Evolutionary conservation across 257 asterid genomes (phyloP), one percentile per base, ranked within the genome.

Genomic region (Sherardia arvensis): DNA sequence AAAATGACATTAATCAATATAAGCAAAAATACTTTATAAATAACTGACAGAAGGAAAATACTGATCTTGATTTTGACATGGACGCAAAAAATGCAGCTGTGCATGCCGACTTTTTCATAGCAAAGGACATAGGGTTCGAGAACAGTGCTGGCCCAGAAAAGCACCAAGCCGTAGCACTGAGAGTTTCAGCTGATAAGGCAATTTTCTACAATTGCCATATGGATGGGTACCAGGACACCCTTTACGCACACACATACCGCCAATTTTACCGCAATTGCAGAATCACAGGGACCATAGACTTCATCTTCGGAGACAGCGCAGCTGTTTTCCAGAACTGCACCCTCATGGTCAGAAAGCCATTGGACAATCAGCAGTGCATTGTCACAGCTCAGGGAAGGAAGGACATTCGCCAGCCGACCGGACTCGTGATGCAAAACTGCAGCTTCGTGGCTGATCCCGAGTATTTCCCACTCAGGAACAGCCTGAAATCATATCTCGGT

Each of bases 271-370:
- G 92, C 1, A 75, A 87, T 59, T 91, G 97, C 59, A 29, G 33
- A 5, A 82, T 91, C 80, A 82, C 96, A 0, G 97, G 97, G 71
- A 91, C 97, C 53, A 78, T 91, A 28, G 97, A 91, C 73, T 91
- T 84, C 78, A 60, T 91, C 5, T 91, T 91, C 6, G 96, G 97
- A 0, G 94, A 91, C 64, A 77, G 83, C n/a, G 95, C 95, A 0
- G 84, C 95, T 4, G 77, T 91, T 1, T 81, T 87, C 73, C 97
- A 91, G 33, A 83, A 81, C 69, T 91, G 97, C 81, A 91, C 96
- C 7, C 1, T 91, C 43, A 45, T 77, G 3, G 76, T 87, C 14
- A 76, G 96, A 14, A 87, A 87, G 79, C 97, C 97, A 0, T 2
- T 84, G 27, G 76, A 69, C 36, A 79, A 80, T 64, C 97, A 91